These are phyloP conservation scores for Sporothrix brunneoviolacea DNA, from an alignment of 2,329 filamentous ascomycete species.

Conservation along the genomic window DNA sequence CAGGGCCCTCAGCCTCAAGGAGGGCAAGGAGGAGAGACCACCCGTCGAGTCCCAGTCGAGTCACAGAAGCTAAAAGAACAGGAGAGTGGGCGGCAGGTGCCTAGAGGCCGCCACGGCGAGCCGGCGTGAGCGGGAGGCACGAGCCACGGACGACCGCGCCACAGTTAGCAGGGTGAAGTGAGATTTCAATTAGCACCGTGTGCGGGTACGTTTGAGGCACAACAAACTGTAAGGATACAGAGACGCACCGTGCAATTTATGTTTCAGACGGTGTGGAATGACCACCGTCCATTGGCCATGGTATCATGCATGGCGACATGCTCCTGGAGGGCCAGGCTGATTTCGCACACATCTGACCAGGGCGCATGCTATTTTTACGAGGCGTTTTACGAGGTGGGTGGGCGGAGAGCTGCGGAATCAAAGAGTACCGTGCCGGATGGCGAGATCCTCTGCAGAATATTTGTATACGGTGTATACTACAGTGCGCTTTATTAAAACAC, in stretches of 20 bases:
- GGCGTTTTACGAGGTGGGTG: neutral
- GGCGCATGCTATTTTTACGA: neutral
- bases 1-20: neutral
- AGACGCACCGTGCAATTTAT: too few species aligned
- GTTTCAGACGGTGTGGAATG: neutral
- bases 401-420: too few species aligned
- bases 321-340: neutral
- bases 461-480: too few species aligned
- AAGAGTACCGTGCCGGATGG: neutral
- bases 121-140: conserved; percentile 11
- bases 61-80: neutral
- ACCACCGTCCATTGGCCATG: conserved; percentile 6
- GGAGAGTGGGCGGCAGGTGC: conserved; percentile 20
- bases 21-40: neutral
- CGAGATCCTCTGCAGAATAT: neutral
- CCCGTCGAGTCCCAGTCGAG: neutral
- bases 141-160: conserved; percentile 11
- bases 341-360: neutral
- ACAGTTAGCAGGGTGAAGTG: neutral
- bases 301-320: conserved; percentile 1
- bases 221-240: neutral
- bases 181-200: neutral
- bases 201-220: neutral
- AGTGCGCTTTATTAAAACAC: too few species aligned
- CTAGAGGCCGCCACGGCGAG: conserved; percentile 17